These are phyloP conservation scores for Volvox carteri DNA, from an alignment of 163 green algal species.

Conservation along the genomic window DNA sequence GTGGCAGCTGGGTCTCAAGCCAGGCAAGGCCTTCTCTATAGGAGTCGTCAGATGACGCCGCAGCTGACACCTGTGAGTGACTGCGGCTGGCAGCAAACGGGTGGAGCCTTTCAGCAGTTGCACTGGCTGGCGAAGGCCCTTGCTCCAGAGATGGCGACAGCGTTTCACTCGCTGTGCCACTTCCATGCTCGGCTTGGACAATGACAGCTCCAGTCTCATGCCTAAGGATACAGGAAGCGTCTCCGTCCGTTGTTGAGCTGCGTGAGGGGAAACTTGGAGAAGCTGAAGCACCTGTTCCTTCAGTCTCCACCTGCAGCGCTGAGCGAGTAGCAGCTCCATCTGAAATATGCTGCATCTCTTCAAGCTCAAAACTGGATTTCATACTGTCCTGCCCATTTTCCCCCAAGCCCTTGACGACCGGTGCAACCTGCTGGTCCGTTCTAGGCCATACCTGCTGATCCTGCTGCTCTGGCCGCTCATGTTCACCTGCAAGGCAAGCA, in stretches of 20 bases:
- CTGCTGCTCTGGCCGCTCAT: neutral
- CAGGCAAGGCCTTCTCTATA: neutral
- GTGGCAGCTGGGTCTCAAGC: constrained; percentile 23
- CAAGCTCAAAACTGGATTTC: neutral
- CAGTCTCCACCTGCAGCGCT: neutral
- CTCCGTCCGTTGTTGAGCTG: no score
- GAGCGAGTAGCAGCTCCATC: neutral
- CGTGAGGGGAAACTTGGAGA: no score
- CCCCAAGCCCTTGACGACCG: neutral
- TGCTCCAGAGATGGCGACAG: neutral
- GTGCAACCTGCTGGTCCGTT: neutral
- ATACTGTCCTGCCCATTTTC: neutral
- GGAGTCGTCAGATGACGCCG: neutral
- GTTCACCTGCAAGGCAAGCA: neutral
- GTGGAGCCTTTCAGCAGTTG: neutral
- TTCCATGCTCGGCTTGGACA: neutral
- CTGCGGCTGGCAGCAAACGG: neutral
- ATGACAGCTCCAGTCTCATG: neutral
- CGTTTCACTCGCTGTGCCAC: neutral
- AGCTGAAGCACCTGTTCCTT: no score
- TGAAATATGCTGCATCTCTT: neutral
- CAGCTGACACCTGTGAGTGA: neutral
- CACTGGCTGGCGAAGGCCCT: neutral
- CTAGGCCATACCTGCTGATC: neutral
- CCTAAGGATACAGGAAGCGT: no score